Base-by-base conservation (phyloP, 805 yeast genomes). In the Candida verbasci region DNA sequence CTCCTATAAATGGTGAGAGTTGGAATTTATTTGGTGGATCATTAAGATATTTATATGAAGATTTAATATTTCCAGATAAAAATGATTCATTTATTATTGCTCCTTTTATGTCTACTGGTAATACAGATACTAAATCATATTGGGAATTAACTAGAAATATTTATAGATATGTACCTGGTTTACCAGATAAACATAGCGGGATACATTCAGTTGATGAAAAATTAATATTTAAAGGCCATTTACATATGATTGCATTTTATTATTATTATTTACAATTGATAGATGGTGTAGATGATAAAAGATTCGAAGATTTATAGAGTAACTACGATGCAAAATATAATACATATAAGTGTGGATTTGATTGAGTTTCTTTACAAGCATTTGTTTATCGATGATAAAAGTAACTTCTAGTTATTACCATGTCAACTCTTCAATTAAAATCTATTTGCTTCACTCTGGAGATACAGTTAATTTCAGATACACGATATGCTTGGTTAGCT, bases 111-210 rank as follows among this genome's bases (percentile, higher is more conserved):
- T 49, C 56, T 34, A 52, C 62, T 6, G 72, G 69, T 3, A 65
- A 65, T 42, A 65, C 72, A 3, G 72, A 66, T 45, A 66, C 72
- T 9, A 60, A 56, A 38, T 48, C 57, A 17, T 66, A 66, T 47
- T 66, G 72, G 72, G 57, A 55, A 16, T 57, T 66, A 46, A 56
- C 68, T 4, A 44, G 48, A 35, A 54, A 65, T 43, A 66, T 66
- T 36, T 66, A 42, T 45, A 54, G 72, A 31, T 65, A 58, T 40
- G 39, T 37, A 4, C 65, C 67, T 3, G 59, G 57, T 14, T 7
- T 48, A 14, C 49, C 53, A 2, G 28, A 31, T 4, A 49, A 46
- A 11, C 51, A 47, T 14, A 35, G 44, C 11, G 41, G 50, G 17
- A 48, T 59, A 15, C 72, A 66, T 43, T 58, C 69, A 7, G 58